A percentile compares a stretch with the other conserved stretches of the same genome.
Evolutionary conservation across 805 yeast genomes (phyloP).

Genomic region (Spathaspora sp.): DNA sequence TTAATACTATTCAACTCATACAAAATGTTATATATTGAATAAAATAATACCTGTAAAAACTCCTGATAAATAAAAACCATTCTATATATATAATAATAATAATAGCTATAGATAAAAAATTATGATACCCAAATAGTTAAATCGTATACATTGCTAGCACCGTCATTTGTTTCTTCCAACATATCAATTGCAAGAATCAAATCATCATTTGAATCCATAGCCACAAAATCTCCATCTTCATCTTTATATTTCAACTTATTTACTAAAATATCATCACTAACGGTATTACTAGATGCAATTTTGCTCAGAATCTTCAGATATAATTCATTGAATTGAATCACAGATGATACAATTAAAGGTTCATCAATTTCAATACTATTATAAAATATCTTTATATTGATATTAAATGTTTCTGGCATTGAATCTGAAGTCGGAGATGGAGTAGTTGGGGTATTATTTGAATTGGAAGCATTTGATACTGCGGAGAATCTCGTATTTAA

Average conservation of each 20-base stretch:
- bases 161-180: conserved; percentile 29
- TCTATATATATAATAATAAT: background rate
- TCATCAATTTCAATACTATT: conserved; percentile 27
- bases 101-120: background rate
- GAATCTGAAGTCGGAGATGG: conserved; percentile 8
- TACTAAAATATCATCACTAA: conserved; percentile 50
- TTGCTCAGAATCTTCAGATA: conserved; percentile 57
- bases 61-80: background rate
- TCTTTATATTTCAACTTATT: conserved; percentile 75
- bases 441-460: conserved; percentile 10
- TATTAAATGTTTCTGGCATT: conserved; percentile 5
- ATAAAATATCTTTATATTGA: conserved; percentile 29
- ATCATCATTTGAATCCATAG: conserved; percentile 82
- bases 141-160: conserved; percentile 2
- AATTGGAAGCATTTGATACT: conserved; percentile 10
- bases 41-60: background rate
- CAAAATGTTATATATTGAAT: background rate
- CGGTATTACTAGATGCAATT: conserved; percentile 46
- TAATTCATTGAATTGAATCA: conserved; percentile 45
- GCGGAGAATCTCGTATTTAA: conserved; percentile 16
- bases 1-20: too few relatives aligned
- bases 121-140: conserved; percentile 42
- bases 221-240: conserved; percentile 93
- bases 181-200: conserved; percentile 79
- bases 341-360: conserved; percentile 22